phyloP scores from a whole-genome alignment of 2,329 filamentous ascomycete genomes.

The Chaetomium sp. region DNA sequence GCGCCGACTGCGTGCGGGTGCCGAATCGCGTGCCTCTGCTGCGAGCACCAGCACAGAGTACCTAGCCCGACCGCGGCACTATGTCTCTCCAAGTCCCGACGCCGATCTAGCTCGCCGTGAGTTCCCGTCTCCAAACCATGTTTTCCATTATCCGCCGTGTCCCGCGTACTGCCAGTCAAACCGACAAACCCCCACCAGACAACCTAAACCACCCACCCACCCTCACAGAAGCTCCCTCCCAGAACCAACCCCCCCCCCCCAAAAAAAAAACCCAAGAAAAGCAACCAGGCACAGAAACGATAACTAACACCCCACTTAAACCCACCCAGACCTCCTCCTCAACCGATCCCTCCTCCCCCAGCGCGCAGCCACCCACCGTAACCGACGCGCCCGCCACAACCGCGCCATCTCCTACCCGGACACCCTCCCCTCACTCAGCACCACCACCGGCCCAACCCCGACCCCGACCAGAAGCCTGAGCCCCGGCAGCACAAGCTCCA shows the following conservation, averaged over 20 bases:
- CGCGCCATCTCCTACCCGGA: background rate
- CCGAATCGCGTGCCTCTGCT: background rate
- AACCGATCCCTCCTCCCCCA: background rate
- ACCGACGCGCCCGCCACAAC: background rate
- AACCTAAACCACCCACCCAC: background rate
- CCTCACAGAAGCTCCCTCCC: background rate
- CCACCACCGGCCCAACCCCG: background rate
- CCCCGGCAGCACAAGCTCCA: background rate
- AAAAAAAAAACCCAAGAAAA: too few species aligned
- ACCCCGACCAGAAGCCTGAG: background rate
- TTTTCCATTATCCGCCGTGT: background rate
- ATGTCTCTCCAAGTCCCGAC: background rate
- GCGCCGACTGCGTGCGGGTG: background rate
- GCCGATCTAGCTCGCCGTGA: background rate
- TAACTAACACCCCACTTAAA: background rate
- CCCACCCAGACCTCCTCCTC: background rate
- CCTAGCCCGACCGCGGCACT: background rate
- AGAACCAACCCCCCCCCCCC: background rate
- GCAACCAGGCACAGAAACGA: background rate
- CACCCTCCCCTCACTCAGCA: background rate
- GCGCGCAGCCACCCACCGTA: too few species aligned
- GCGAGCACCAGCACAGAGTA: slow-evolving; percentile 3
- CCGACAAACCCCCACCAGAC: background rate
- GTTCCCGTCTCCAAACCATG: background rate
- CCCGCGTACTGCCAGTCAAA: background rate